Percentiles rank a stretch among this genome's conserved stretches.
These are phyloP conservation scores for Sonneratia alba DNA, from an alignment of 345 rosid genomes.

Conservation along the genomic window DNA sequence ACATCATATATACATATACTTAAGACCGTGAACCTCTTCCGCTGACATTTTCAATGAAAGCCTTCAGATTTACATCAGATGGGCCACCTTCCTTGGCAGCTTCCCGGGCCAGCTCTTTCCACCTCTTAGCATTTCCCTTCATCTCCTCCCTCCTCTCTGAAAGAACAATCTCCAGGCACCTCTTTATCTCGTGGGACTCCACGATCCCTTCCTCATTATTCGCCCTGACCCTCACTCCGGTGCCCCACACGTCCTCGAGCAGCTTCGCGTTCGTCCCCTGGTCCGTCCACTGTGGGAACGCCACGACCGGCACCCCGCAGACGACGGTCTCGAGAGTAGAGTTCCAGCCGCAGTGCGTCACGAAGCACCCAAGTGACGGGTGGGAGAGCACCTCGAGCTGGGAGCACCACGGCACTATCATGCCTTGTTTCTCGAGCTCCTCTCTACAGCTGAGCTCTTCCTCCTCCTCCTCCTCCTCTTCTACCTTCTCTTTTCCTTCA, in stretches of 20 bases:
- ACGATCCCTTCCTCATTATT: slow-evolving; percentile 35
- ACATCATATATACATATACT: not conserved
- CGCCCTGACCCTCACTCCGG: slow-evolving; percentile 36
- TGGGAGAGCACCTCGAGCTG: slow-evolving; percentile 59
- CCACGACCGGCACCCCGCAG: slow-evolving; percentile 46
- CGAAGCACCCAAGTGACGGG: slow-evolving; percentile 44
- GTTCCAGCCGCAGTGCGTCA: slow-evolving; percentile 80
- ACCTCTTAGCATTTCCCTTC: slow-evolving; percentile 32
- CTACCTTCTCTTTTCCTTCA: slow-evolving; percentile 8
- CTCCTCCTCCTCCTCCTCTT: slow-evolving; percentile 9
- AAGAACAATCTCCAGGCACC: slow-evolving; percentile 42
- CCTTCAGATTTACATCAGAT: slow-evolving; percentile 36
- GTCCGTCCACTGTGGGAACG: slow-evolving; percentile 55
- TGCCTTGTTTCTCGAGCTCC: slow-evolving; percentile 41
- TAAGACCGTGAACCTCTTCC: not conserved
- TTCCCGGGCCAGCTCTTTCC: slow-evolving; percentile 44
- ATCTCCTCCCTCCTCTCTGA: slow-evolving; percentile 25
- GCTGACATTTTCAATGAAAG: slow-evolving; percentile 25
- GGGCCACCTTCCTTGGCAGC: slow-evolving; percentile 44
- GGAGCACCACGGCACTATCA: slow-evolving; percentile 60
- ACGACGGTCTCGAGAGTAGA: slow-evolving; percentile 53
- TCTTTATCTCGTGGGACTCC: slow-evolving; percentile 39
- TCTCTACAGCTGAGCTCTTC: slow-evolving; percentile 23
- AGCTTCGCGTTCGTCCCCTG: slow-evolving; percentile 54
- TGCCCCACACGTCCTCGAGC: slow-evolving; percentile 43